Percentiles rank a stretch among this genome's conserved stretches.
phyloP scores from a whole-genome alignment of 2,329 filamentous ascomycete genomes.

The Diplodia mutila region DNA sequence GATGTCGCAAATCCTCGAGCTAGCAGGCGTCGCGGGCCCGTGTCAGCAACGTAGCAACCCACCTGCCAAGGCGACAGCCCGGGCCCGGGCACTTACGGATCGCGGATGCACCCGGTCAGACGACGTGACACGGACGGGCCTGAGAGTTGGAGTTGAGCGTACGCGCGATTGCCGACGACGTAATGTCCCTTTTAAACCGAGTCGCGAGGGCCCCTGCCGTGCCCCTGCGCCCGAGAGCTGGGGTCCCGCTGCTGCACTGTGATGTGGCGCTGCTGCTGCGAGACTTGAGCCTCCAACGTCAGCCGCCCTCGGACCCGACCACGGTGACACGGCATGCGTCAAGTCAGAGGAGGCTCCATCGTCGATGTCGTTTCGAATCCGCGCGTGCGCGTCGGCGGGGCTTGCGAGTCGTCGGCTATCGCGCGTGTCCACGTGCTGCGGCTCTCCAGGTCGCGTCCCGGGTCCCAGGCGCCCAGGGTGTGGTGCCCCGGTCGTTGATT shows the following conservation, averaged over 20 bases:
- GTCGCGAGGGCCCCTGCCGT: neutral
- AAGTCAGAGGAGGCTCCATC: neutral
- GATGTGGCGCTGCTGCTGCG: neutral
- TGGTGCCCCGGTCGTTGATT: neutral
- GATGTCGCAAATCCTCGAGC: neutral
- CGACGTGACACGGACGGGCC: slow-evolving; percentile 9
- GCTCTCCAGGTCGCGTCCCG: neutral
- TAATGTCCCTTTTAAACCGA: neutral
- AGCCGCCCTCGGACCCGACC: neutral
- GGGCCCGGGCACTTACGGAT: neutral
- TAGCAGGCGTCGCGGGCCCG: neutral
- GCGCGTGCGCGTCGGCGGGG: neutral
- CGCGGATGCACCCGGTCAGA: slow-evolving; percentile 13
- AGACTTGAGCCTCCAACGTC: slow-evolving; percentile 19
- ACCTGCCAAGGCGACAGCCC: neutral
- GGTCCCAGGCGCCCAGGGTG: neutral
- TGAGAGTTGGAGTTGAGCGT: neutral
- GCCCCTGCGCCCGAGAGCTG: slow-evolving; percentile 1
- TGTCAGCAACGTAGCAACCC: neutral
- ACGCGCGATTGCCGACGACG: slow-evolving; percentile 18
- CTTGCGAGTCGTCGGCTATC: no score
- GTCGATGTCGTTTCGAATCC: neutral
- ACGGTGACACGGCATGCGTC: neutral
- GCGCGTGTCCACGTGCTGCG: slow-evolving; percentile 18
- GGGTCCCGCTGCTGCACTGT: neutral